These are phyloP conservation scores for Lentinus polychrous DNA, from an alignment of 1,284 basidiomycete genomes.

Conservation along the genomic window DNA sequence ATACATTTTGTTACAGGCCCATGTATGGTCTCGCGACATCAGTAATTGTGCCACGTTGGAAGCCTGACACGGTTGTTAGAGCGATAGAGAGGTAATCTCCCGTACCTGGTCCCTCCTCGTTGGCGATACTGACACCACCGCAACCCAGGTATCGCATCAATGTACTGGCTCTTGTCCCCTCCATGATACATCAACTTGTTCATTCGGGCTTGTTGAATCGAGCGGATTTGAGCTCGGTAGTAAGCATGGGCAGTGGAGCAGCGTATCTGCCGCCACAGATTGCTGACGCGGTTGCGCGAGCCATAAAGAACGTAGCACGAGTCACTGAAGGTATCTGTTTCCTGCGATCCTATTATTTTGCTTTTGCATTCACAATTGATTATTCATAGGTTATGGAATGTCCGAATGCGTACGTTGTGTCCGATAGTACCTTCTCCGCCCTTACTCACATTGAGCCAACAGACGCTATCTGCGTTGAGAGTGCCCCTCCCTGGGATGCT, in stretches of 20 bases:
- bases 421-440: neutral
- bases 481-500: slow-evolving; percentile 42
- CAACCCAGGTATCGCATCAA: slow-evolving; percentile 44
- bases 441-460: slow-evolving; percentile 2
- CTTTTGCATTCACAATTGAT: neutral
- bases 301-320: slow-evolving; percentile 28
- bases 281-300: slow-evolving; percentile 31
- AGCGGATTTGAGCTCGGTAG: slow-evolving; percentile 49
- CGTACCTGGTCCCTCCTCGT: neutral
- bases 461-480: slow-evolving; percentile 52
- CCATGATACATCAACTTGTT: slow-evolving; percentile 58
- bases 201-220: slow-evolving; percentile 43
- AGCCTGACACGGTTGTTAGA: slow-evolving; percentile 35
- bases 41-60: slow-evolving; percentile 57
- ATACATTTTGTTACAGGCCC: slow-evolving; percentile 42
- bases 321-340: slow-evolving; percentile 41
- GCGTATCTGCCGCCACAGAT: slow-evolving; percentile 61
- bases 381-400: slow-evolving; percentile 61
- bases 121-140: neutral
- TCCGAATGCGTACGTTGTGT: slow-evolving; percentile 55
- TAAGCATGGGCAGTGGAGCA: slow-evolving; percentile 44
- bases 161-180: slow-evolving; percentile 49
- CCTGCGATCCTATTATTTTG: neutral
- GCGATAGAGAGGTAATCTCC: slow-evolving; percentile 36
- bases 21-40: slow-evolving; percentile 39